Evolutionary conservation across 2,329 filamentous ascomycete species (phyloP).

Genomic region (Aspergillus jensenii): DNA sequence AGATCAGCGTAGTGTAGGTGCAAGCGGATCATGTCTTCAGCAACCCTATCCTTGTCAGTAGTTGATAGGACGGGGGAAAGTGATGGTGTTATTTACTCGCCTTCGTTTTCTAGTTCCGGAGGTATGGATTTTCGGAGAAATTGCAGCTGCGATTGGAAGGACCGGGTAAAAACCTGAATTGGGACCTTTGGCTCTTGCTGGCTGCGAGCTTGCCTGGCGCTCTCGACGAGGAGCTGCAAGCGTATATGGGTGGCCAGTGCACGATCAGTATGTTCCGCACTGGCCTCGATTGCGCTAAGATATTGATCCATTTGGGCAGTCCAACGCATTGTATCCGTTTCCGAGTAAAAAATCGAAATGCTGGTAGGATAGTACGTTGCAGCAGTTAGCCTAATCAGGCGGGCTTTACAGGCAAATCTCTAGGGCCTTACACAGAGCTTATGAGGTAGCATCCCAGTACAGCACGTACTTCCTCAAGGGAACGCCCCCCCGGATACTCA

Average conservation of each 20-base stretch:
- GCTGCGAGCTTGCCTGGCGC: not conserved
- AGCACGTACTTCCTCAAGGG: not conserved
- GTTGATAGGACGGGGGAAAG: no score
- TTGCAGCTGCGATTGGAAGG: not conserved
- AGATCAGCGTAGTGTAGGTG: conserved; percentile 1
- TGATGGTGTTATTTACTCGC: not conserved
- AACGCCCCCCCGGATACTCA: not conserved
- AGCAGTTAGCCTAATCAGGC: not conserved
- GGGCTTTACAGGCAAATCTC: not conserved
- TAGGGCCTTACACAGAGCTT: not conserved
- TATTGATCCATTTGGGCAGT: not conserved
- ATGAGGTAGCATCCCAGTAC: not conserved
- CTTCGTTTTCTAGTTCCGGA: not conserved
- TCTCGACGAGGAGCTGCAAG: not conserved
- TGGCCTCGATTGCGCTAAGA: not conserved
- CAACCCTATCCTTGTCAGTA: no score
- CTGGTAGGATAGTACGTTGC: not conserved
- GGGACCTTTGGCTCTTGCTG: not conserved
- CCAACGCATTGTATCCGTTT: conserved; percentile 1
- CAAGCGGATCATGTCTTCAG: not conserved
- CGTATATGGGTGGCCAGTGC: not conserved
- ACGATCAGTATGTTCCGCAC: not conserved
- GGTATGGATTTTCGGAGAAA: not conserved
- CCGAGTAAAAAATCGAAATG: not conserved
- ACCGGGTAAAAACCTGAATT: not conserved